Base-by-base conservation (phyloP, 1,284 basidiomycete genomes). In the Tilletia setariae region DNA sequence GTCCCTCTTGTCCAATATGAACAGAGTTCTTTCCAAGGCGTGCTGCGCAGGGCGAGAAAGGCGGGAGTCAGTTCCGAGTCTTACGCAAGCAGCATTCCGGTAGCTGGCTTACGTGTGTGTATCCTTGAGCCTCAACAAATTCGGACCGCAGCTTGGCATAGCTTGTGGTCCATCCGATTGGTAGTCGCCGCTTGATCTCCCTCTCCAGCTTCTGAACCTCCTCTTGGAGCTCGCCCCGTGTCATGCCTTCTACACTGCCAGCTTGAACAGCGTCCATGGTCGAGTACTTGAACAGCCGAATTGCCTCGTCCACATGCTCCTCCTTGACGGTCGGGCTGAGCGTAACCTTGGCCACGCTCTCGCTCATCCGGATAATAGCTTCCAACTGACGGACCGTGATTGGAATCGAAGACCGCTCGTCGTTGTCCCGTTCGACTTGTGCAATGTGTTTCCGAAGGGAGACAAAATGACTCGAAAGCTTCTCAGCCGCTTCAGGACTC, bases 201-300 rank as follows among this genome's bases (percentile, higher is more conserved):
- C 90, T 90, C 84, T 98, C 96, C 74, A 99, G 94, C 76, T 88
- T 87, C 67, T 87, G 86, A 86, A 98, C 94, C 85, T 98, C 96
- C 71, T 94, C 94, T 82, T 95, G 94, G 32, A 98, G 85, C 80
- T 95, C 93, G 3, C 91, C 90, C 62, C 94, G 89, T 16, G 93
- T 93, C 76, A 98, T 87, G 1, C 96, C 96, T 76, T 98, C 95
- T 6, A 92, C 90, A 30, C 44, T 92, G n/a, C 86, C 87, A 4
- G 94, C 93, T 30, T 93, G 92, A 30, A 98, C 94, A 28, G 96
- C 96, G 83, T 98, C 93, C 95, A 98, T 98, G 0, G 96, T 99
- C 19, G 94, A 97, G 84, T 90, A 96, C 78, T 96, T 97, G 89
- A 99, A 99, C 30, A 99, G 85, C 6, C 96, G 89, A 79, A 98